Base-by-base conservation (phyloP, 2,329 filamentous ascomycete genomes). In the Trichoderma sp. region DNA sequence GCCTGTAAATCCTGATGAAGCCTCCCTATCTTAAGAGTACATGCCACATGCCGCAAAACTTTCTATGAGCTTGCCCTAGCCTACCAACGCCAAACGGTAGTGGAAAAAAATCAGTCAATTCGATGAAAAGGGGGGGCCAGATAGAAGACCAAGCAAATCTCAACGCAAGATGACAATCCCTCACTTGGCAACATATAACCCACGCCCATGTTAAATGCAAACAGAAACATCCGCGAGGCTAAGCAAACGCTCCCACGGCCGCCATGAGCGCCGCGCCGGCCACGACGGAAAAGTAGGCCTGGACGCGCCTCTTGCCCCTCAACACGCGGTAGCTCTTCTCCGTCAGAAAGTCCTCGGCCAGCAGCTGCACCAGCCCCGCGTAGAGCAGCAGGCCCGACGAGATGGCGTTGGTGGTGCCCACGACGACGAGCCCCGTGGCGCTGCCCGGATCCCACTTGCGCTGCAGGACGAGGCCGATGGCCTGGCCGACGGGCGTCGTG, bases 391-490 rank as follows among this genome's bases (percentile, higher is more conserved):
- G 80, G 0, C 92, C 92, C 58, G 89, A 89, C 10, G 90, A 93
- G 59, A 96, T 90, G 45, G 91, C 91, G 72, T 96, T 96, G 83
- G 94, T 95, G 73, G 93, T 86, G 7, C 92, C 92, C 6, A 96
- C 92, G 78, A 94, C 89, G 28, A 96, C 79, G 55, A 96, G 78
- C 0, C 92, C 92, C 0, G 87, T 85, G 72, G 91, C 85, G 71
- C 89, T 92, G 71, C 86, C 83, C 1, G 92, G 92, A 69, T 93
- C 91, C 76, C 96, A 96, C 68, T 95, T 79, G 43, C 87, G 88
- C 75, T 95, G 91, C 21, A 94, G 83, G 4, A 90, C 78, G 12
- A 96, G 81, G 0, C 92, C 92, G 63, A 96, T 90, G 1, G 91
- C 91, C 74, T 96, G 92, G 9, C 92, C 92, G 19, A 95, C 80